Evolutionary conservation across 2,329 filamentous ascomycete genomes (phyloP).

Genomic region (Colletotrichum chrysophilum): DNA sequence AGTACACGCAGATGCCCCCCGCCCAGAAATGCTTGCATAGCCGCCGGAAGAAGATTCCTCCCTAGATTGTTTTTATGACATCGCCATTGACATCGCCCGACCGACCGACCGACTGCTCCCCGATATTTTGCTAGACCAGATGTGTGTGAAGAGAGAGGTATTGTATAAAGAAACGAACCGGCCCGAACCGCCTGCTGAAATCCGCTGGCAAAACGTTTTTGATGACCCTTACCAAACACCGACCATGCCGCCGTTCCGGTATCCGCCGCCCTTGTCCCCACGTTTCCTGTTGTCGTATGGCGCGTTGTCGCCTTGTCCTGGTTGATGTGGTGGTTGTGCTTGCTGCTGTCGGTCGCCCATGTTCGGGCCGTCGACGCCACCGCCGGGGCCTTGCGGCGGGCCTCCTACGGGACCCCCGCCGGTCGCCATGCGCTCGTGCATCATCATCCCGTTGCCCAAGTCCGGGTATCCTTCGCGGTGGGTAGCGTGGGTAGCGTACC

Average conservation of each 20-base stretch:
- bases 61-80: background rate
- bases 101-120: background rate
- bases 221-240: conserved; percentile 17
- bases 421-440: conserved; percentile 3
- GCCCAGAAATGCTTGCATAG: background rate
- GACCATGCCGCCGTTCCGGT: conserved; percentile 16
- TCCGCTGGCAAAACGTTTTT: background rate
- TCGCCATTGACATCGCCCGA: background rate
- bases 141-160: background rate
- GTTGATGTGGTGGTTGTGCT: background rate
- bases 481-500: background rate
- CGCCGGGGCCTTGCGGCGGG: background rate
- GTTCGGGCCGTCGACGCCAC: background rate
- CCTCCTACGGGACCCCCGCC: background rate
- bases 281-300: background rate
- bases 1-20: background rate
- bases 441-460: background rate
- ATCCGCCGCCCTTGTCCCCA: conserved; percentile 6
- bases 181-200: background rate
- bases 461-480: background rate
- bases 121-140: background rate
- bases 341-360: conserved; percentile 6
- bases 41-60: background rate
- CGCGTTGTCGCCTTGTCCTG: background rate
- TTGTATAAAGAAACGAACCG: background rate